phyloP scores from a whole-genome alignment of 2,329 filamentous ascomycete species.

The Aplosporella prunicola region DNA sequence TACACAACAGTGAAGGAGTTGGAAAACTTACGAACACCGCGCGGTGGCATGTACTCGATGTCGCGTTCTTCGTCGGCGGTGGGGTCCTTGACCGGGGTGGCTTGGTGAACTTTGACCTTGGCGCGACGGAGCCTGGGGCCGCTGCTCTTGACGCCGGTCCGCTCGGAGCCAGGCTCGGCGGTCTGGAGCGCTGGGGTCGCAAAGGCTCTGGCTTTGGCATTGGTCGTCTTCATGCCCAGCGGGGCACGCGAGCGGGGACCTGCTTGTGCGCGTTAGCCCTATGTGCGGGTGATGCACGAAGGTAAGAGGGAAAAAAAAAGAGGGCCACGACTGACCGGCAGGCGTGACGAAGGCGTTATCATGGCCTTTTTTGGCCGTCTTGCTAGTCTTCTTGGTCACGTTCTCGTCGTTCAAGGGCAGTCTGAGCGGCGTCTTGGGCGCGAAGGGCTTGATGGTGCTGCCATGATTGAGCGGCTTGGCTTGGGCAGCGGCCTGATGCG shows the following conservation, averaged over 20 bases:
- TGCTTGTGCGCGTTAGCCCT: constrained; percentile 19
- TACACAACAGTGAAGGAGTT: not conserved
- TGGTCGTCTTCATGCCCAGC: constrained; percentile 90
- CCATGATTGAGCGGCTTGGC: constrained; percentile 64
- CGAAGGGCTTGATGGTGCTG: constrained; percentile 45
- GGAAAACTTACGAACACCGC: constrained; percentile 31
- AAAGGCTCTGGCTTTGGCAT: constrained; percentile 67
- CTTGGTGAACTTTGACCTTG: constrained; percentile 54
- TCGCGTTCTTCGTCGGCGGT: constrained; percentile 57
- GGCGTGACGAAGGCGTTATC: constrained; percentile 68
- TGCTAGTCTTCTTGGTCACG: constrained; percentile 52
- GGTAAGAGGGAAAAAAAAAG: too few relatives aligned
- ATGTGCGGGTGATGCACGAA: not conserved
- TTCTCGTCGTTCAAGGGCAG: constrained; percentile 80
- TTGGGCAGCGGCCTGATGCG: constrained; percentile 59
- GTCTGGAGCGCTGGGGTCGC: constrained; percentile 57
- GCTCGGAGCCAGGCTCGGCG: constrained; percentile 35
- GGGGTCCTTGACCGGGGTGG: constrained; percentile 38
- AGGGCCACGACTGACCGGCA: constrained; percentile 48
- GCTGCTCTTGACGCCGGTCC: constrained; percentile 50
- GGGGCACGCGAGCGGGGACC: constrained; percentile 65
- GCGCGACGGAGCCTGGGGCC: constrained; percentile 47
- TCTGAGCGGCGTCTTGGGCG: constrained; percentile 73
- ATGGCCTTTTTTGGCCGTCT: constrained; percentile 48
- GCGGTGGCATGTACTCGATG: constrained; percentile 82